Evolutionary conservation across 2,329 filamentous ascomycete species (phyloP).

Genomic region (Cladosporium sp.): DNA sequence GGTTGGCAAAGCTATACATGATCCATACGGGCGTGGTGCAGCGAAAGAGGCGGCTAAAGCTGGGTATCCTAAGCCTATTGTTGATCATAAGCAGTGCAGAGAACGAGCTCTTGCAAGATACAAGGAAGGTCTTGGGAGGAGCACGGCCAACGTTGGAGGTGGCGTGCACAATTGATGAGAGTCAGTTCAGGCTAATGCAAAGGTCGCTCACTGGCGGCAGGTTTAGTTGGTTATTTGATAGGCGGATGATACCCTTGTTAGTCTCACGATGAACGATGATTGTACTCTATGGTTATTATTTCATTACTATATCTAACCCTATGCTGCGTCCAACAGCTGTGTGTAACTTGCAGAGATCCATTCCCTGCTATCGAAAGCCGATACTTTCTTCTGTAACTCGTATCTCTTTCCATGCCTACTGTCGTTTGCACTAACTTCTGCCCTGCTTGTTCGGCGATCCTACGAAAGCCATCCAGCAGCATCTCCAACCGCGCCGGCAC

Average conservation of each 20-base stretch:
- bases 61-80: slow-evolving; percentile 71
- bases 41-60: slow-evolving; percentile 56
- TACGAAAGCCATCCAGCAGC: slow-evolving; percentile 23
- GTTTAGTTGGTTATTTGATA: too few species aligned
- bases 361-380: too few species aligned
- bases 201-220: background rate
- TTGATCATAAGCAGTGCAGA: slow-evolving; percentile 67
- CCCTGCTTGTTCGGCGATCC: background rate
- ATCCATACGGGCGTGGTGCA: slow-evolving; percentile 68
- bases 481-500: slow-evolving; percentile 32
- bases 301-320: background rate
- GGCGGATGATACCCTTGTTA: background rate
- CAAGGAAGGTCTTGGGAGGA: slow-evolving; percentile 58
- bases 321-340: background rate
- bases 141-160: slow-evolving; percentile 40
- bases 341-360: too few species aligned
- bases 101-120: slow-evolving; percentile 66
- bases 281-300: background rate
- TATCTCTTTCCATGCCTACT: background rate
- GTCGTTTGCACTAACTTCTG: background rate
- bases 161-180: slow-evolving; percentile 28
- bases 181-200: background rate
- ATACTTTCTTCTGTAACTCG: too few species aligned
- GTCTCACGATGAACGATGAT: too few species aligned
- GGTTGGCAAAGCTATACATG: slow-evolving; percentile 68